Conservation (phyloP, 1,284 basidiomycete species). For the Cryptococcus sp. region DNA sequence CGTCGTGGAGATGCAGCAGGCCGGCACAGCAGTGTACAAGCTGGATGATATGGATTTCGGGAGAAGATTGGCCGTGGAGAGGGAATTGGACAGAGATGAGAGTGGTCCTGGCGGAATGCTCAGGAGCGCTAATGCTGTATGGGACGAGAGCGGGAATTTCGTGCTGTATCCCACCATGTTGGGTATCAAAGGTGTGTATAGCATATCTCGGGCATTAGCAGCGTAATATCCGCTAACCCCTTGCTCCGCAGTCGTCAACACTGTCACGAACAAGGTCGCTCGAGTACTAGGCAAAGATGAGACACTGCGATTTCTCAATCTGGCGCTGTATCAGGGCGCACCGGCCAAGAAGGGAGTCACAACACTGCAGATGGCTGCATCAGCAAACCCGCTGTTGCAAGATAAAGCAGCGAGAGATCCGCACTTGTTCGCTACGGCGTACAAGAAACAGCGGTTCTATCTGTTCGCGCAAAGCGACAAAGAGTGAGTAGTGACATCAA, state of each 20-base stretch:
- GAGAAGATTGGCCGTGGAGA: conserved; percentile 85
- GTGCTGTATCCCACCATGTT: conserved; percentile 89
- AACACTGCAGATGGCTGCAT: conserved; percentile 90
- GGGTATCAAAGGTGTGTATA: conserved; percentile 82
- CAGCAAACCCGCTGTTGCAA: conserved; percentile 88
- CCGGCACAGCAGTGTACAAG: conserved; percentile 82
- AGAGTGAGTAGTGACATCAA: conserved; percentile 62
- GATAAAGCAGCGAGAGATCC: conserved; percentile 83
- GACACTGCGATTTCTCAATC: conserved; percentile 83
- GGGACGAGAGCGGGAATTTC: conserved; percentile 96
- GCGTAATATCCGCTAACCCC: too few species aligned
- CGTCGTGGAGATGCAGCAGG: conserved; percentile 95
- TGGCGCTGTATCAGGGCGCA: conserved; percentile 89
- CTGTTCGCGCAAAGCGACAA: conserved; percentile 91
- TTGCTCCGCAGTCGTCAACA: conserved; percentile 75
- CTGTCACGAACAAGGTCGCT: conserved; percentile 88
- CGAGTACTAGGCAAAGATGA: conserved; percentile 93
- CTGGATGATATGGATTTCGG: conserved; percentile 99
- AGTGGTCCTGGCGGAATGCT: conserved; percentile 49
- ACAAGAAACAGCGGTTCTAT: conserved; percentile 93
- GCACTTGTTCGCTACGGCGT: conserved; percentile 88
- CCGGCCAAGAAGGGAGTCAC: conserved; percentile 82
- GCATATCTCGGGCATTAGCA: background rate
- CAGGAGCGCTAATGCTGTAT: conserved; percentile 79
- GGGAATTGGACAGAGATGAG: conserved; percentile 70